A percentile compares a stretch with the other conserved stretches of the same genome.
Conservation (phyloP, 1,139 yeast species). For the Scheffersomyces stambukii region DNA sequence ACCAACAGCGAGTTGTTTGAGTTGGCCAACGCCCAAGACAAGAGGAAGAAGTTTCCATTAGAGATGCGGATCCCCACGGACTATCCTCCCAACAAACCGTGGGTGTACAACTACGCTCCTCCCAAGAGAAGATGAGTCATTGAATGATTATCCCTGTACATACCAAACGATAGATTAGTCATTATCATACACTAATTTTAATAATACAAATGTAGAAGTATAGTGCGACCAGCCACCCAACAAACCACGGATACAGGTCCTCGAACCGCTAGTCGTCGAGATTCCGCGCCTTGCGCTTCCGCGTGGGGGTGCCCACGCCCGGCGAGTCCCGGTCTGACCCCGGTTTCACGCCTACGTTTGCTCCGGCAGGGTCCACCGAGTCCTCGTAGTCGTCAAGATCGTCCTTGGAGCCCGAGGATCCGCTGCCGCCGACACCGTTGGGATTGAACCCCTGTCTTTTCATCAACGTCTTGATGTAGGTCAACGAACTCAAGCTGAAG, state of each 20-base stretch:
- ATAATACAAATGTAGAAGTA: conserved; percentile 1
- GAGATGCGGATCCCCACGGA: conserved; percentile 89
- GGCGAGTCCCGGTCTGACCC: conserved; percentile 5
- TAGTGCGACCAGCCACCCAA: conserved; percentile 1
- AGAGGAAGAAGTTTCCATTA: conserved; percentile 56
- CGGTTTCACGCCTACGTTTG: conserved; percentile 6
- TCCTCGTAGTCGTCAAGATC: conserved; percentile 47
- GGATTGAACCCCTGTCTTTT: conserved; percentile 27
- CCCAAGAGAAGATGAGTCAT: conserved; percentile 10
- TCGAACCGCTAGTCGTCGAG: conserved; percentile 22
- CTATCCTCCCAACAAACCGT: conserved; percentile 78
- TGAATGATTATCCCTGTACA: conserved; percentile 3
- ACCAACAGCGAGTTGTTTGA: conserved; percentile 46
- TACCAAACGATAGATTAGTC: conserved; percentile 2
- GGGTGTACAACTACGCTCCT: conserved; percentile 66
- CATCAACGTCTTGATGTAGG: conserved; percentile 60
- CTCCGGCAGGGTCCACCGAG: conserved; percentile 31
- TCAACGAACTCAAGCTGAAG: conserved; percentile 76
- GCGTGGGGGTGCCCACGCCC: conserved; percentile 24
- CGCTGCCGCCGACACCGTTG: conserved; percentile 5
- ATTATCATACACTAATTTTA: conserved; percentile 2
- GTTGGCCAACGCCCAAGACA: conserved; percentile 41
- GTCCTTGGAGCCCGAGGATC: conserved; percentile 18
- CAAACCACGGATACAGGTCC: neutral
- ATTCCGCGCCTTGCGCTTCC: conserved; percentile 33